Conservation (phyloP, 257 asterid species). For the Scutellaria barbata region DNA sequence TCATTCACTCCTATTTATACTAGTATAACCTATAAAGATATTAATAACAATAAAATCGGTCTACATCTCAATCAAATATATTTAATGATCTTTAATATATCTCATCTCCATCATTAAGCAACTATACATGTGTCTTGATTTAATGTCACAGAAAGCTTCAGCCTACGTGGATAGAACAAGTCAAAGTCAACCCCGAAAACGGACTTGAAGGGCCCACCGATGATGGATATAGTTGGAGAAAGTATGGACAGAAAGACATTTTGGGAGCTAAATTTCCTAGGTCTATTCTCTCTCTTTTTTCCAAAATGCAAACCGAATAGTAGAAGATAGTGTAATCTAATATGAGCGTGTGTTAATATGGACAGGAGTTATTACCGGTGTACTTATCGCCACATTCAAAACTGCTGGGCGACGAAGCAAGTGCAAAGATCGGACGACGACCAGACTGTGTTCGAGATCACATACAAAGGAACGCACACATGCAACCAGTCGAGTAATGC, state of each 20-base stretch:
- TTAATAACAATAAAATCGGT: too few relatives aligned
- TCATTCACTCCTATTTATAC: too few relatives aligned
- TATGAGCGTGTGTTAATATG: neutral
- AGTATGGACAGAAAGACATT: constrained; percentile 72
- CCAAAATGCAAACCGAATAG: neutral
- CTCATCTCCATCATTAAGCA: too few relatives aligned
- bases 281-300: constrained; percentile 29
- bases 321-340: neutral
- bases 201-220: constrained; percentile 82
- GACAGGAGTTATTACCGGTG: constrained; percentile 94
- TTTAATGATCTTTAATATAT: neutral
- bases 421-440: constrained; percentile 94
- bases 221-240: constrained; percentile 90
- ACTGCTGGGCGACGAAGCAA: constrained; percentile 97
- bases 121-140: constrained; percentile 19
- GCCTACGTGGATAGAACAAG: constrained; percentile 82
- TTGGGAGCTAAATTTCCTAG: constrained; percentile 61
- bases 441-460: constrained; percentile 70
- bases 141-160: constrained; percentile 60
- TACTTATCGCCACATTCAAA: constrained; percentile 58
- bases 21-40: too few relatives aligned
- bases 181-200: constrained; percentile 56
- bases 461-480: constrained; percentile 74
- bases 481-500: constrained; percentile 45
- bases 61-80: neutral